Evolutionary conservation across 176 grass and related monocot species (phyloP).

Genomic region (Eleusine indica): DNA sequence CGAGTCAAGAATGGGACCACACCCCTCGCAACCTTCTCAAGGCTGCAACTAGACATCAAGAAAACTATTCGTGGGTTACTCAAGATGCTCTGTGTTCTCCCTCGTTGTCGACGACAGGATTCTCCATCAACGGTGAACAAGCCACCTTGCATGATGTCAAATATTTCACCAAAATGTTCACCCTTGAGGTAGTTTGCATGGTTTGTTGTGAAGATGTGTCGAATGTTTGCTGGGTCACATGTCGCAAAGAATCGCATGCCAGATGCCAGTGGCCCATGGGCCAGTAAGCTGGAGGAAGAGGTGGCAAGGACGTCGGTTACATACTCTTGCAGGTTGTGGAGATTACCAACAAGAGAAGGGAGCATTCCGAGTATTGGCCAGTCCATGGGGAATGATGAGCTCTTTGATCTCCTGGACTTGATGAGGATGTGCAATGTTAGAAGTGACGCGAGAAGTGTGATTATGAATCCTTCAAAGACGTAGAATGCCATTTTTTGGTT

Average conservation of each 20-base stretch:
- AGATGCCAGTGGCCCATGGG: neutral
- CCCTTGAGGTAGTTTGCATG: slow-evolving; percentile 46
- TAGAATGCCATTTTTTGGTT: no score
- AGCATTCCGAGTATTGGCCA: neutral
- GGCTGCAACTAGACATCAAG: neutral
- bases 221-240: slow-evolving; percentile 35
- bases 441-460: no score
- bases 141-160: slow-evolving; percentile 29
- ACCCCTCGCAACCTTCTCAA: neutral
- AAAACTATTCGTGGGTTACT: neutral
- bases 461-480: no score
- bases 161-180: slow-evolving; percentile 25
- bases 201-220: slow-evolving; percentile 39
- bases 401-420: neutral
- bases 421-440: neutral
- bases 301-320: neutral
- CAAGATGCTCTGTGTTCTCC: neutral
- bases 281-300: neutral
- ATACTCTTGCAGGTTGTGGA: neutral
- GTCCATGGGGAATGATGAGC: neutral
- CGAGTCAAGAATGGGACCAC: neutral
- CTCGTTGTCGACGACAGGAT: slow-evolving; percentile 11
- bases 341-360: neutral
- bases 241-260: neutral
- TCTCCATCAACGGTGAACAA: slow-evolving; percentile 42